Base-by-base conservation (phyloP, 129 eudicot species). In the Calendula officinalis region DNA sequence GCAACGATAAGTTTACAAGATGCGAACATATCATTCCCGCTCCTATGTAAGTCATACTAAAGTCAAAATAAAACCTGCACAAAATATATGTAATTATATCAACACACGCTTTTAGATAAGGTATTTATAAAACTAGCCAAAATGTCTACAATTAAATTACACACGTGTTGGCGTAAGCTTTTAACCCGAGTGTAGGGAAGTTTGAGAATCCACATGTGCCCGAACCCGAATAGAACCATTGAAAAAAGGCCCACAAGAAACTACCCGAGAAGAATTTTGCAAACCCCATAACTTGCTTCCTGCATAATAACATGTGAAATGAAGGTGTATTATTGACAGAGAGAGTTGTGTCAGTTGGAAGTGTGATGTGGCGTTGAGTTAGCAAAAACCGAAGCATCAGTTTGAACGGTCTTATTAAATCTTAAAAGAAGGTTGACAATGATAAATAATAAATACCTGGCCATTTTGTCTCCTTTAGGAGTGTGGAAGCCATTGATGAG, bases 401-500 rank as follows among this genome's bases (percentile, higher is more conserved):
- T n/a, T n/a, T n/a, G n/a, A n/a, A n/a, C n/a, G 30, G 30, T 22
- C 30, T 22, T 22, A 22, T 22, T 22, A 22, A 22, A 22, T 22
- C 2, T 22, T 22, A 22, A 22, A 22, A 22, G 1, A 22, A 22
- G 30, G 30, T 22, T n/a, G 12, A 43, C 47, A 4, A 43, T 6
- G 47, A 43, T 16, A 61, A 17, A 37, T 14, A 17, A 22, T 78
- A 15, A 73, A 27, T 78, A 86, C 97, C 84, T 90, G 67, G 95
- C 95, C 86, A 75, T 77, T 50, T 84, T 75, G 81, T 90, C 87
- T 61, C 90, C 95, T 48, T 80, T 90, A 5, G 80, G 66, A 35
- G 91, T 90, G 59, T 90, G 97, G 60, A 90, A 90, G 6, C 97
- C 97, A 67, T 84, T 90, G 69, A 90, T 90, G 52, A 90, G 95